Percentiles rank a stretch among this genome's conserved stretches.
These are phyloP conservation scores for Globisporangium perplexum DNA, from an alignment of 352 stramenopile genomes.

Conservation along the genomic window DNA sequence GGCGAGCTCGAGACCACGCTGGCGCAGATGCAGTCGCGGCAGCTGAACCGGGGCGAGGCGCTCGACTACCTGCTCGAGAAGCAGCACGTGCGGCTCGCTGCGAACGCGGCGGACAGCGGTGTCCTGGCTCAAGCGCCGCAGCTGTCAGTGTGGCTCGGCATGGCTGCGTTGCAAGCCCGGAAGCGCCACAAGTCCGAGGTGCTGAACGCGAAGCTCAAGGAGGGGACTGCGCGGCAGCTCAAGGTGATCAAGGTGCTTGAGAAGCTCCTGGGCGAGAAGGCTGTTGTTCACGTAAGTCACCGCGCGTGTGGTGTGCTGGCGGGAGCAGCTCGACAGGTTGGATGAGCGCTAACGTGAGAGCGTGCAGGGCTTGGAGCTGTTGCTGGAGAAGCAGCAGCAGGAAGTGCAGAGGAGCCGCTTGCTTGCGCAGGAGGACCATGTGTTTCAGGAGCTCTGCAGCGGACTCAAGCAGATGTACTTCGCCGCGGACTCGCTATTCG, in stretches of 20 bases:
- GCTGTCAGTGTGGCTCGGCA: conserved; percentile 35
- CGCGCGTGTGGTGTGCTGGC: neutral
- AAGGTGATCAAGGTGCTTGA: conserved; percentile 34
- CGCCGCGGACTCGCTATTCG: conserved; percentile 4
- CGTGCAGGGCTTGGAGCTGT: neutral
- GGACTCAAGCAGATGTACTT: conserved; percentile 9
- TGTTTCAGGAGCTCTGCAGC: conserved; percentile 1
- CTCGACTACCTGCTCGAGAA: conserved; percentile 8
- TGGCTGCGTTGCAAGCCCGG: conserved; percentile 35
- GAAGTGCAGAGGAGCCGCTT: neutral
- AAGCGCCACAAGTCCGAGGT: conserved; percentile 33
- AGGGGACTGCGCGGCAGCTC: conserved; percentile 31
- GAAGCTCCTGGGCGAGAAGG: conserved; percentile 25
- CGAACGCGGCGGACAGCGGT: neutral
- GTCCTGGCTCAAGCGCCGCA: conserved; percentile 3
- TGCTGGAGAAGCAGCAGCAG: conserved; percentile 4
- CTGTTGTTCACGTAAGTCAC: conserved; percentile 7
- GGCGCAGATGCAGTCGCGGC: conserved; percentile 1
- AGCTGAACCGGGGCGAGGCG: neutral
- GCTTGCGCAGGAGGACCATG: conserved; percentile 3
- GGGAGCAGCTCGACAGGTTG: neutral
- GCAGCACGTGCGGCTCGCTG: neutral
- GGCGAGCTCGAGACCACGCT: conserved; percentile 10
- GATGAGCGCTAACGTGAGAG: neutral
- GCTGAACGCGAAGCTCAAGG: conserved; percentile 39